Conservation (phyloP, 495 filamentous ascomycete genomes). For the Aspergillus sclerotiicarbonarius region DNA sequence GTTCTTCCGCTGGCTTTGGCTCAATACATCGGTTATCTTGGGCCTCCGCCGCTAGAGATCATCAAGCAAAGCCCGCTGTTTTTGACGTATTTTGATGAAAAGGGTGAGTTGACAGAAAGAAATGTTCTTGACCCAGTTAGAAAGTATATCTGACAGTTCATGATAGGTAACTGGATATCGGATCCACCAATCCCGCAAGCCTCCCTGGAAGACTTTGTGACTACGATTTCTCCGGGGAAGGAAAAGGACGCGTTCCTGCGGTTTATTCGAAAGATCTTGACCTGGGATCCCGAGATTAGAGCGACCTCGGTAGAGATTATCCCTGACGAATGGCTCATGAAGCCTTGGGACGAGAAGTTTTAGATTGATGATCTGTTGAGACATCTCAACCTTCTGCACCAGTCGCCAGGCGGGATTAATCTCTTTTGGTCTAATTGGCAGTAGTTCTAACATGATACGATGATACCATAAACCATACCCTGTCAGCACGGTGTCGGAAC, state of each 20-base stretch:
- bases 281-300: slow-evolving; percentile 16
- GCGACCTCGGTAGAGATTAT: slow-evolving; percentile 10
- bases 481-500: too few relatives aligned
- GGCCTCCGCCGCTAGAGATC: slow-evolving; percentile 20
- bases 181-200: slow-evolving; percentile 8
- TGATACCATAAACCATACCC: too few relatives aligned
- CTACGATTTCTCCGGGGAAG: slow-evolving; percentile 15
- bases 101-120: slow-evolving; percentile 11
- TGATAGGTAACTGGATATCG: slow-evolving; percentile 17
- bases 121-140: too few relatives aligned
- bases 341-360: background rate
- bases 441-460: too few relatives aligned
- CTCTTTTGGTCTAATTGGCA: too few relatives aligned
- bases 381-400: too few relatives aligned
- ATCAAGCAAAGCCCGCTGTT: slow-evolving; percentile 23
- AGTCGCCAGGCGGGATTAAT: too few relatives aligned
- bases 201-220: slow-evolving; percentile 17
- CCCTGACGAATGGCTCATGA: slow-evolving; percentile 13
- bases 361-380: too few relatives aligned
- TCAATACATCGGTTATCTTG: slow-evolving; percentile 27
- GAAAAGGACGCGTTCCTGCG: slow-evolving; percentile 16
- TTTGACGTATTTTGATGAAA: slow-evolving; percentile 20
- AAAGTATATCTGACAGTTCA: background rate
- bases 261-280: slow-evolving; percentile 16
- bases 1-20: slow-evolving; percentile 24